Conservation (phyloP, 192 early-diverging fungal species). For the Pecoramyces ruminantium region DNA sequence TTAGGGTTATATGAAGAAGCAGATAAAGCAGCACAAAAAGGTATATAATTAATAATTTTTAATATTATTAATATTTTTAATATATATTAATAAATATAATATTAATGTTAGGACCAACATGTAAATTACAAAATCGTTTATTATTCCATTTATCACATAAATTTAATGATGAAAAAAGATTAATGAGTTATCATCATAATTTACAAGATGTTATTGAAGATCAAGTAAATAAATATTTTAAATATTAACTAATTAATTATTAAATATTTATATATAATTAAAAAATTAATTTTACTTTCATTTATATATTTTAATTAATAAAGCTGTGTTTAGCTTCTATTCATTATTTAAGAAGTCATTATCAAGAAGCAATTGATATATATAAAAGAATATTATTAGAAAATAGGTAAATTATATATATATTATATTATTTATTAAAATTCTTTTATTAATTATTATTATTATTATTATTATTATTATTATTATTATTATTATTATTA, state of each 20-base stretch:
- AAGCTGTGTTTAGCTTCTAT: conserved; percentile 34
- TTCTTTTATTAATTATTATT: too few relatives aligned
- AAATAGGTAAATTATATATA: conserved; percentile 2
- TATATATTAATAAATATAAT: too few relatives aligned
- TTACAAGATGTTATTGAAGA: conserved; percentile 46
- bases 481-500: neutral
- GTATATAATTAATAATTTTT: neutral
- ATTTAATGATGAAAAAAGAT: conserved; percentile 44
- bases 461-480: neutral
- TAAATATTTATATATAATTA: too few relatives aligned
- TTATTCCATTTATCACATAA: conserved; percentile 43
- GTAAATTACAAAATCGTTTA: conserved; percentile 42
- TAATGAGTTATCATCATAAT: conserved; percentile 43
- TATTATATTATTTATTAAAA: too few relatives aligned
- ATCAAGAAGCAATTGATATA: conserved; percentile 48
- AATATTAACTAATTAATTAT: too few relatives aligned
- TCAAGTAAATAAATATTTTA: conserved; percentile 6
- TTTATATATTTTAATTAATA: too few relatives aligned
- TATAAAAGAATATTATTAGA: conserved; percentile 44
- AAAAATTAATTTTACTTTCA: too few relatives aligned
- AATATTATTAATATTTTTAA: neutral
- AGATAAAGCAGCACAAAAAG: conserved; percentile 35
- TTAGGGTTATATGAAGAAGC: conserved; percentile 42
- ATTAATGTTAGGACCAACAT: conserved; percentile 19
- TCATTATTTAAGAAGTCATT: conserved; percentile 41